A percentile compares a stretch with the other conserved stretches of the same genome.
phyloP scores from a whole-genome alignment of 164 flowering plant genomes.

The Protea cynaroides region DNA sequence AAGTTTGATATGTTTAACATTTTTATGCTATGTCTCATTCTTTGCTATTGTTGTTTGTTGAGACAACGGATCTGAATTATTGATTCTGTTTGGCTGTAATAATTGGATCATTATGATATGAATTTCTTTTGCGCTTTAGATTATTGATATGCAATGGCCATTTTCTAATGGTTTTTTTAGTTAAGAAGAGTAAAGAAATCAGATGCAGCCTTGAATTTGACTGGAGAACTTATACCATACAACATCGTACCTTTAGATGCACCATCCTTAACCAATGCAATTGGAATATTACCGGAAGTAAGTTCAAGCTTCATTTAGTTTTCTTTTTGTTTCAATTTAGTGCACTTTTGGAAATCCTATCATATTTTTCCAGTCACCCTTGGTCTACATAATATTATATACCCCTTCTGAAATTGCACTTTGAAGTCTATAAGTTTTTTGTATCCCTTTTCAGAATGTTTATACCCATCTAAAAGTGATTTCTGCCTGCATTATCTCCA shows the following conservation, averaged over 20 bases:
- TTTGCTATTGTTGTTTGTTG: neutral
- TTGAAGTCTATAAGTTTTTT: neutral
- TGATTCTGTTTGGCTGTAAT: too few relatives aligned
- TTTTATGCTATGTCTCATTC: neutral
- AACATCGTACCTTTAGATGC: conserved; percentile 94
- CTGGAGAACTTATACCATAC: conserved; percentile 82
- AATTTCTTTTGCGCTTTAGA: neutral
- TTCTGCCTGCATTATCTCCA: conserved; percentile 17
- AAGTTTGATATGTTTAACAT: neutral
- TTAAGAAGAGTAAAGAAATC: conserved; percentile 62
- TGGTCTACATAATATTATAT: neutral
- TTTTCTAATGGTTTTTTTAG: conserved; percentile 32
- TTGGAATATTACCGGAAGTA: conserved; percentile 89
- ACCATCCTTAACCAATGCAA: conserved; percentile 73
- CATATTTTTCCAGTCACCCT: too few relatives aligned
- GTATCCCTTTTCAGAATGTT: neutral
- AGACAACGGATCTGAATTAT: neutral
- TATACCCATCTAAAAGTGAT: neutral
- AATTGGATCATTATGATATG: neutral
- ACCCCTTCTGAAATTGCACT: neutral
- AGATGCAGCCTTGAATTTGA: conserved; percentile 52
- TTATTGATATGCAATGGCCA: neutral
- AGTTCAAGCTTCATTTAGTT: conserved; percentile 12
- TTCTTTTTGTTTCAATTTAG: too few relatives aligned
- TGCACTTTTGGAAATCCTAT: too few relatives aligned